Conservation (phyloP, 805 yeast species). For the Candida piceae region DNA sequence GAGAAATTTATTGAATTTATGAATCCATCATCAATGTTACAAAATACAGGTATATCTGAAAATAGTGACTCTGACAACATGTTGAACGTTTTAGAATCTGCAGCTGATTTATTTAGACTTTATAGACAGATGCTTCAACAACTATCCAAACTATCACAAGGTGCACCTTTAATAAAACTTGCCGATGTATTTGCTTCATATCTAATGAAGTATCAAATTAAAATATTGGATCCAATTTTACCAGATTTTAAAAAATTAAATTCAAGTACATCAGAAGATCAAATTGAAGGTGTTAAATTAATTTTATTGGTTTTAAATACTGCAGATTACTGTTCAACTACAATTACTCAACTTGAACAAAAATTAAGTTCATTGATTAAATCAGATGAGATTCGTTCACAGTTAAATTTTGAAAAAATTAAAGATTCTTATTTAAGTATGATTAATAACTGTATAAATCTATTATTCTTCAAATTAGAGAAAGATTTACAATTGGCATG, state of each 20-base stretch:
- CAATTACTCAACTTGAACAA: slow-evolving; percentile 72
- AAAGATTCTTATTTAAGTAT: slow-evolving; percentile 52
- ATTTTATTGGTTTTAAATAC: slow-evolving; percentile 77
- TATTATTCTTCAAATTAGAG: slow-evolving; percentile 53
- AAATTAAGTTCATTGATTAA: slow-evolving; percentile 38
- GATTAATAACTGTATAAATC: slow-evolving; percentile 52
- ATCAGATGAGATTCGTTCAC: slow-evolving; percentile 31
- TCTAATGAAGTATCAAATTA: slow-evolving; percentile 52
- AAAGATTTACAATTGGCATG: slow-evolving; percentile 64
- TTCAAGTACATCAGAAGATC: slow-evolving; percentile 30
- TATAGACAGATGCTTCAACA: slow-evolving; percentile 73
- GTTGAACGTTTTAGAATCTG: slow-evolving; percentile 73
- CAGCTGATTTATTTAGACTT: slow-evolving; percentile 78
- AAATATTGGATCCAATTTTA: slow-evolving; percentile 44
- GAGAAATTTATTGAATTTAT: slow-evolving; percentile 61
- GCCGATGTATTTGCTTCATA: slow-evolving; percentile 59
- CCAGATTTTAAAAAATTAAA: slow-evolving; percentile 33
- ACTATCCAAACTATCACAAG: slow-evolving; percentile 53
- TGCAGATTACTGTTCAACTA: slow-evolving; percentile 80
- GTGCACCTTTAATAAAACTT: slow-evolving; percentile 46
- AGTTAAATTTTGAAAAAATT: slow-evolving; percentile 50
- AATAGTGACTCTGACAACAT: slow-evolving; percentile 25
- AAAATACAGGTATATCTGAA: slow-evolving; percentile 31
- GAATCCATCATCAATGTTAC: slow-evolving; percentile 48
- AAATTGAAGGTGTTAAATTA: slow-evolving; percentile 59